These are phyloP conservation scores for Marvania coccoides DNA, from an alignment of 139 green algal genomes.

Conservation along the genomic window DNA sequence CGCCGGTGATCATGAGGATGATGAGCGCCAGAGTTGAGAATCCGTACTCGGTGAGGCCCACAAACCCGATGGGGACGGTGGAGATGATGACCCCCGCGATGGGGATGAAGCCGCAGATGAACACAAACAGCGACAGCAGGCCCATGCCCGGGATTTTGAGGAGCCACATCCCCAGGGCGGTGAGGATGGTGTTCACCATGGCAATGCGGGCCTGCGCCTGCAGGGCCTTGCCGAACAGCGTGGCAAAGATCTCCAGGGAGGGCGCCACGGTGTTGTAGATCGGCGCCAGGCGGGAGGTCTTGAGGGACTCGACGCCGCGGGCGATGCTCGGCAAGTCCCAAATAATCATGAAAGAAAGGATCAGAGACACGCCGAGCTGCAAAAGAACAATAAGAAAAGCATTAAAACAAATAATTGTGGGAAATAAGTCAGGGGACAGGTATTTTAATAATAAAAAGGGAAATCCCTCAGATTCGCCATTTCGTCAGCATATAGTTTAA, in stretches of 20 bases:
- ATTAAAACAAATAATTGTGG: not conserved
- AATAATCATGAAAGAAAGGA: constrained; percentile 89
- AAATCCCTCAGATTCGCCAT: constrained; percentile 32
- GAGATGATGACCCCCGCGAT: constrained; percentile 88
- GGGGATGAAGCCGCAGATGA: constrained; percentile 88
- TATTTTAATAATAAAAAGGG: not conserved
- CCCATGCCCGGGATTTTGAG: constrained; percentile 76
- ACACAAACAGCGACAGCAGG: constrained; percentile 86
- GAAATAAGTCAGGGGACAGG: not conserved
- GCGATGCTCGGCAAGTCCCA: constrained; percentile 84
- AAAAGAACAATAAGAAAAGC: not conserved
- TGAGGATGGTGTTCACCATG: constrained; percentile 85
- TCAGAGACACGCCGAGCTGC: constrained; percentile 79
- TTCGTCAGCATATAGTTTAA: constrained; percentile 1
- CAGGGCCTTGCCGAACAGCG: constrained; percentile 83
- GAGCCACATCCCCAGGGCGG: constrained; percentile 73
- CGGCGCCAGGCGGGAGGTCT: constrained; percentile 50
- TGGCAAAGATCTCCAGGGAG: constrained; percentile 66
- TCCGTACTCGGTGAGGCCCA: constrained; percentile 82
- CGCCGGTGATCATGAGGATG: constrained; percentile 71
- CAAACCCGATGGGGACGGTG: constrained; percentile 79
- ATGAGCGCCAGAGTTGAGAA: constrained; percentile 86
- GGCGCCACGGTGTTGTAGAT: constrained; percentile 88
- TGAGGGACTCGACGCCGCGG: constrained; percentile 49
- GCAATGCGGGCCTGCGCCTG: constrained; percentile 85